Base-by-base conservation (phyloP, 768 basidiomycete species). In the Lactarius tabidus region DNA sequence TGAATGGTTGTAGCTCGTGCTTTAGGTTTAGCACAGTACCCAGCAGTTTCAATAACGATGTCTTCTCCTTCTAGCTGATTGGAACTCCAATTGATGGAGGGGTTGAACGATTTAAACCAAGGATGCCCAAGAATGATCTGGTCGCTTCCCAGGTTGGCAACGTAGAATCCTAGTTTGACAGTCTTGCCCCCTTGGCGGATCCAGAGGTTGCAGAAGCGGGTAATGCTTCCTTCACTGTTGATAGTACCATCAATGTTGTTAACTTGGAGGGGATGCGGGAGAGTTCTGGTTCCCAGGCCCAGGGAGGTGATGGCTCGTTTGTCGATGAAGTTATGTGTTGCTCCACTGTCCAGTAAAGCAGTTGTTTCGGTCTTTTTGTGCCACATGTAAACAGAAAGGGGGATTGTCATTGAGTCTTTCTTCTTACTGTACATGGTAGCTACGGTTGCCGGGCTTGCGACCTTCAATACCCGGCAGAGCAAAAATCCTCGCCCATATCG, bases 241-340 rank as follows among this genome's bases (percentile, higher is more conserved):
- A 8, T 51, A 4, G 23, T 51, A 4, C 48, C 23, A 26, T 51
- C 48, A 1, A 51, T 23, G 8, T 51, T 51, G 2, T 51, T 18
- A 3, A 41, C 39, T 18, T 2, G 2, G 3, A 17, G 17, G 1
- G 17, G 2, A 0, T 41, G 17, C 9, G 0, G 0, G 4, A 51
- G 48, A 3, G 9, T 2, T 3, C 23, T 3, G 0, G 8, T 26
- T 9, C 48, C 48, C 3, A 51, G 4, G 4, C 23, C 23, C 4
- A 51, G 23, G 0, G 2, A 1, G 26, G 23, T 14, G 2, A 15
- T 7, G 23, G 26, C n/a, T 10, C 23, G 23, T 28, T n/a, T 1
- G 8, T 51, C 23, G 10, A 51, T n/a, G 48, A 51, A 51, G 7
- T 51, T 51, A 2, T 51, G 12, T 10, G 23, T 28, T 3, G 48